Conservation (phyloP, 352 stramenopile species). For the Globisporangium megalacanthum region DNA sequence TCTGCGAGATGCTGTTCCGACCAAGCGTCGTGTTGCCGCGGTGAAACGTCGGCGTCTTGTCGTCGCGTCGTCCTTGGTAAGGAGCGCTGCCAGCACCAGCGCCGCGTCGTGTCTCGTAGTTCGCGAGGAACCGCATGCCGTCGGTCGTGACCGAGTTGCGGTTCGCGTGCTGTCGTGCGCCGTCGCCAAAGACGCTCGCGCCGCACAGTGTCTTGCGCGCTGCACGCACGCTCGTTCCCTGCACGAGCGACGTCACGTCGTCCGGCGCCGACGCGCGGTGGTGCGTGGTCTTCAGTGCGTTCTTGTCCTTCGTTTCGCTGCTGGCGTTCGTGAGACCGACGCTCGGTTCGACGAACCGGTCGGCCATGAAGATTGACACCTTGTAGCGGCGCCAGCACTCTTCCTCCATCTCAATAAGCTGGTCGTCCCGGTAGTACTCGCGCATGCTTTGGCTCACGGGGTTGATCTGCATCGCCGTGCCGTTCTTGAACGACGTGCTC, state of each 20-base stretch:
- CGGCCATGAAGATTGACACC: constrained; percentile 53
- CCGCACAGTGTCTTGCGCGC: constrained; percentile 36
- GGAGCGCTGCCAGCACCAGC: too few relatives aligned
- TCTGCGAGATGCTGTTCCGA: constrained; percentile 12
- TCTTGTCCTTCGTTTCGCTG: constrained; percentile 9
- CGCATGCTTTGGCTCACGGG: constrained; percentile 43
- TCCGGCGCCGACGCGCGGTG: not conserved
- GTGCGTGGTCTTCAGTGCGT: not conserved
- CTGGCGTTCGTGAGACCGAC: not conserved
- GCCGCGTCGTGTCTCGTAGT: constrained; percentile 33
- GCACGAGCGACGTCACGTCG: constrained; percentile 3
- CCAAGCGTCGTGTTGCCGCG: constrained; percentile 11
- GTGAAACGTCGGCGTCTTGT: constrained; percentile 4
- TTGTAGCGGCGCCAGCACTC: constrained; percentile 74
- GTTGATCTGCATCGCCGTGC: constrained; percentile 44
- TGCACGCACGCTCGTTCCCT: constrained; percentile 15
- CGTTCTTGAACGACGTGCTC: constrained; percentile 39
- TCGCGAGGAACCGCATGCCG: constrained; percentile 52
- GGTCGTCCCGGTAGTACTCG: constrained; percentile 37
- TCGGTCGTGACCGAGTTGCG: constrained; percentile 42
- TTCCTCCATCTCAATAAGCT: constrained; percentile 56
- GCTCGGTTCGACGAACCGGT: constrained; percentile 18
- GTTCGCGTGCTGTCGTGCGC: constrained; percentile 10
- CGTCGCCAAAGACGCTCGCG: constrained; percentile 23
- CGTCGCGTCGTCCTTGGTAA: not conserved